Evolutionary conservation across 495 filamentous ascomycete species (phyloP).

Genomic region (Polyplosphaeria fusca): DNA sequence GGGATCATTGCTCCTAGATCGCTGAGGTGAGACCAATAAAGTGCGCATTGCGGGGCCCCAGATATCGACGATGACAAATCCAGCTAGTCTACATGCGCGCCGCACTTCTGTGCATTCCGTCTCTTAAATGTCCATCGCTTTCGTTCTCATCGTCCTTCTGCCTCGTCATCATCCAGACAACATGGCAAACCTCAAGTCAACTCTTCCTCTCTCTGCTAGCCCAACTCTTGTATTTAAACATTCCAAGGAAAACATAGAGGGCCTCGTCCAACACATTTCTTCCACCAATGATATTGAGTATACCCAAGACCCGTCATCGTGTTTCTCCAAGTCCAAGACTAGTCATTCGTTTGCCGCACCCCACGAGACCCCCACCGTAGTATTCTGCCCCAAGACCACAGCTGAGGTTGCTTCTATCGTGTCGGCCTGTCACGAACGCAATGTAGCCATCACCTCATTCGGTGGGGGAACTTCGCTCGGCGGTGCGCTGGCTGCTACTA

Average conservation of each 20-base stretch:
- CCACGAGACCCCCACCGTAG: conserved; percentile 19
- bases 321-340: conserved; percentile 4
- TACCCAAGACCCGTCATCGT: not conserved
- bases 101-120: too few species aligned
- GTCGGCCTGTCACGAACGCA: conserved; percentile 64
- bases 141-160: too few species aligned
- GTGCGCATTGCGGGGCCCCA: too few species aligned
- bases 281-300: not conserved
- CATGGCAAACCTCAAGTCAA: conserved; percentile 7
- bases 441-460: conserved; percentile 69
- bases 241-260: not conserved
- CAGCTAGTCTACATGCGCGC: too few species aligned
- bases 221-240: conserved; percentile 10
- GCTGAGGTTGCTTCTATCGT: conserved; percentile 58
- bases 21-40: too few species aligned
- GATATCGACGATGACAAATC: too few species aligned
- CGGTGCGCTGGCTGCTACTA: conserved; percentile 68
- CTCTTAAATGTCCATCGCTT: too few species aligned
- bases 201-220: conserved; percentile 12
- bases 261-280: not conserved
- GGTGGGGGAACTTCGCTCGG: conserved; percentile 73
- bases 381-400: conserved; percentile 36
- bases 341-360: not conserved
- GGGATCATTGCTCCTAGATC: too few species aligned
- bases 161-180: too few species aligned